A percentile compares a stretch with the other conserved stretches of the same genome.
These are phyloP conservation scores for Lepraria neglecta DNA, from an alignment of 495 filamentous ascomycete species.

Conservation along the genomic window DNA sequence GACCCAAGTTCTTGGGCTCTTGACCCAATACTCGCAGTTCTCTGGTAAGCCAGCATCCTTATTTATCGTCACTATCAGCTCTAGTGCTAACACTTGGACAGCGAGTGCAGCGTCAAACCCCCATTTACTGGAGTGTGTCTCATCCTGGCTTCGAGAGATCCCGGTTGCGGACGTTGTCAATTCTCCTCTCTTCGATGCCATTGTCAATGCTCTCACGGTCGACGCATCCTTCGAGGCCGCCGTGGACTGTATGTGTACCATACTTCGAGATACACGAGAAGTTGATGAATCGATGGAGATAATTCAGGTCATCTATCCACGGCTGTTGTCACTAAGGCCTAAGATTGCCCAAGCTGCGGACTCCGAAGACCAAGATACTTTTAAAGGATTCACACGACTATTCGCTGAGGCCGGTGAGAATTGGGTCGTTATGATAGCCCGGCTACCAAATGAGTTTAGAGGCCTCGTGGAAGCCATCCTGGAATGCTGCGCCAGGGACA, in stretches of 20 bases:
- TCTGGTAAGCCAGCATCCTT: slow-evolving; percentile 56
- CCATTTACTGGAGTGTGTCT: slow-evolving; percentile 87
- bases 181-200: slow-evolving; percentile 74
- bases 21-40: slow-evolving; percentile 83
- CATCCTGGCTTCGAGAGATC: slow-evolving; percentile 91
- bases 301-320: slow-evolving; percentile 81
- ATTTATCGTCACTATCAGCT: not conserved
- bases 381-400: slow-evolving; percentile 79
- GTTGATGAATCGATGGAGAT: slow-evolving; percentile 70
- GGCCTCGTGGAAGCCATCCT: slow-evolving; percentile 84
- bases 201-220: slow-evolving; percentile 67
- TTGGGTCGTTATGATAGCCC: slow-evolving; percentile 85
- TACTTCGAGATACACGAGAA: slow-evolving; percentile 88
- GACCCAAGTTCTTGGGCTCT: slow-evolving; percentile 70
- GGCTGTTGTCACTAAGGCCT: slow-evolving; percentile 68
- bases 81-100: slow-evolving; percentile 24
- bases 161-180: slow-evolving; percentile 75
- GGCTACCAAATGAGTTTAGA: slow-evolving; percentile 72
- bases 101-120: slow-evolving; percentile 74
- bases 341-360: slow-evolving; percentile 70
- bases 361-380: slow-evolving; percentile 77
- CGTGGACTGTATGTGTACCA: slow-evolving; percentile 87
- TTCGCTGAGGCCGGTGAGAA: slow-evolving; percentile 92
- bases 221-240: slow-evolving; percentile 78
- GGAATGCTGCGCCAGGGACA: slow-evolving; percentile 81